phyloP scores from a whole-genome alignment of 192 early-diverging fungal genomes.

The Phycomyces nitens region DNA sequence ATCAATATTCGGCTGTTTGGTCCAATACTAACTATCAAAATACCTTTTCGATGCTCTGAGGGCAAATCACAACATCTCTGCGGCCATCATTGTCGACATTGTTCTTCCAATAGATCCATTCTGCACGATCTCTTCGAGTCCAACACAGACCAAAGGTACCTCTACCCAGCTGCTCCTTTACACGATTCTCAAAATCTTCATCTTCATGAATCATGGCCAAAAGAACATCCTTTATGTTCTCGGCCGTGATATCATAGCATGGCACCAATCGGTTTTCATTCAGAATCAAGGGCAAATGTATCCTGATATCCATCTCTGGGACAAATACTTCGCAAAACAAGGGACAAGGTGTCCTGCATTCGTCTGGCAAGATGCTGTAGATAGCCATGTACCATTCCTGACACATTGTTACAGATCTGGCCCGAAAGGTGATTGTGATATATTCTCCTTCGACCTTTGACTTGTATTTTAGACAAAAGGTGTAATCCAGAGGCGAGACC shows the following conservation, averaged over 20 bases:
- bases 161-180: not conserved
- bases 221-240: slow-evolving; percentile 17
- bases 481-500: slow-evolving; percentile 26
- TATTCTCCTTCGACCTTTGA: not conserved
- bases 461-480: slow-evolving; percentile 18
- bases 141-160: slow-evolving; percentile 19
- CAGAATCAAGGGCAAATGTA: slow-evolving; percentile 17
- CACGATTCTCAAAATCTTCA: not conserved
- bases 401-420: slow-evolving; percentile 8
- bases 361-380: slow-evolving; percentile 11
- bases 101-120: slow-evolving; percentile 27
- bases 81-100: not conserved
- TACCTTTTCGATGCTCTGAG: slow-evolving; percentile 36
- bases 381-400: slow-evolving; percentile 31
- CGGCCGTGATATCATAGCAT: slow-evolving; percentile 13
- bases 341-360: not conserved
- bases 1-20: too few relatives aligned
- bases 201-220: slow-evolving; percentile 19
- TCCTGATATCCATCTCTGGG: slow-evolving; percentile 10
- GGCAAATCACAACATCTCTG: slow-evolving; percentile 17
- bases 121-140: slow-evolving; percentile 20
- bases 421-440: slow-evolving; percentile 14
- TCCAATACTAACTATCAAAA: too few relatives aligned
- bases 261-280: not conserved
- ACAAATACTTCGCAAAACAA: slow-evolving; percentile 30